Conservation (phyloP, 1,284 basidiomycete species). For the Cryptococcus neoformans region DNA sequence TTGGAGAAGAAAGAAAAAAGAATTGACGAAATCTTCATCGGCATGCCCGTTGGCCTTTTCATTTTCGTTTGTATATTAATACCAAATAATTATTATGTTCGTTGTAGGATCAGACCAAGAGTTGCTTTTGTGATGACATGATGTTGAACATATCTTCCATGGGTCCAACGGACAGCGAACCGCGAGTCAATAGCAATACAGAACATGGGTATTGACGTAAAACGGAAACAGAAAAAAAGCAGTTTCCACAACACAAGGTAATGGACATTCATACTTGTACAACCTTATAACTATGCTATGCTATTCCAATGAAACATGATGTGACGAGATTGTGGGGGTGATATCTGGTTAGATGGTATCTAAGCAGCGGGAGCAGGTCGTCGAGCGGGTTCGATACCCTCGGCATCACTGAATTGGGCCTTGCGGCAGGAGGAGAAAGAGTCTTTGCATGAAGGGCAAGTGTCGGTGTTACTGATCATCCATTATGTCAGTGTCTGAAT, state of each 20-base stretch:
- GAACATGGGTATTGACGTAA: neutral
- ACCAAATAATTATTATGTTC: neutral
- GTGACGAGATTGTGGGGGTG: neutral
- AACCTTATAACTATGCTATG: neutral
- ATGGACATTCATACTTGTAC: neutral
- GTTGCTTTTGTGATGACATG: neutral
- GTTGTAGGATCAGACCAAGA: neutral
- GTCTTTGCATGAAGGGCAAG: conserved; percentile 40
- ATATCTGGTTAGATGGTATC: neutral
- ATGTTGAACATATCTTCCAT: neutral
- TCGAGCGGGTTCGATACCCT: conserved; percentile 38
- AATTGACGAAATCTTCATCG: too few relatives aligned
- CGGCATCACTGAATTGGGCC: conserved; percentile 29
- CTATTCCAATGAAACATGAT: neutral
- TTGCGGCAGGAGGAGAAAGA: conserved; percentile 40
- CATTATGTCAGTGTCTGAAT: conserved; percentile 1
- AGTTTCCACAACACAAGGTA: too few relatives aligned
- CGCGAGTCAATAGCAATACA: neutral
- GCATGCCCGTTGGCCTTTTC: neutral
- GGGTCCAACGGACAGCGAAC: neutral
- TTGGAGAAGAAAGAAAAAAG: too few relatives aligned
- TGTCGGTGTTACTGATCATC: conserved; percentile 29
- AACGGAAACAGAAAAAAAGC: too few relatives aligned
- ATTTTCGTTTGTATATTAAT: neutral
- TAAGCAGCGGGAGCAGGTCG: conserved; percentile 19